Evolutionary conservation across 1,139 yeast species (phyloP).

Genomic region (Geotrichum siamense): DNA sequence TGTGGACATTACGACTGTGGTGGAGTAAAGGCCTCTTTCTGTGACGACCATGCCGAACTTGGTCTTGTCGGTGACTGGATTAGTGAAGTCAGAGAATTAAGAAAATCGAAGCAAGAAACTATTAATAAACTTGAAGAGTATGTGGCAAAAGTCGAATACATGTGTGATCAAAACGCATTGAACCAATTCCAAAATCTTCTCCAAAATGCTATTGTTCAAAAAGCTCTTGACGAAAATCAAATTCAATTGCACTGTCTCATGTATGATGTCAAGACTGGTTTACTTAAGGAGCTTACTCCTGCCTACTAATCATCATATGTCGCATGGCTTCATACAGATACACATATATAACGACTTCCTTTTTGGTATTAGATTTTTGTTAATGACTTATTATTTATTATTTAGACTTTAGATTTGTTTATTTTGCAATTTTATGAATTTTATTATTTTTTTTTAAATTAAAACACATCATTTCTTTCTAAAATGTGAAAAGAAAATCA

Average conservation of each 20-base stretch:
- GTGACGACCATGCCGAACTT: constrained; percentile 39
- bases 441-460: too few species aligned
- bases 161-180: constrained; percentile 74
- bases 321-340: too few species aligned
- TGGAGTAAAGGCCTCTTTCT: constrained; percentile 82
- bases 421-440: background rate
- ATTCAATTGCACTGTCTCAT: constrained; percentile 82
- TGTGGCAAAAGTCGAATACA: constrained; percentile 49
- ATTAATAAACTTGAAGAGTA: constrained; percentile 36
- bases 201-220: constrained; percentile 67
- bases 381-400: background rate
- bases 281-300: constrained; percentile 39
- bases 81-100: constrained; percentile 60
- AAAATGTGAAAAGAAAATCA: too few species aligned
- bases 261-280: constrained; percentile 79
- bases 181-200: constrained; percentile 49
- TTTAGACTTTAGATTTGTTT: background rate
- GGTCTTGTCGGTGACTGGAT: constrained; percentile 75
- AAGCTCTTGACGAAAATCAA: constrained; percentile 60
- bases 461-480: too few species aligned
- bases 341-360: too few species aligned
- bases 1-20: constrained; percentile 99
- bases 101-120: constrained; percentile 46
- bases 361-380: too few species aligned
- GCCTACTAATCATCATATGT: background rate